Evolutionary conservation across 2,329 filamentous ascomycete genomes (phyloP).

Genomic region (Penicillium brasilianum): DNA sequence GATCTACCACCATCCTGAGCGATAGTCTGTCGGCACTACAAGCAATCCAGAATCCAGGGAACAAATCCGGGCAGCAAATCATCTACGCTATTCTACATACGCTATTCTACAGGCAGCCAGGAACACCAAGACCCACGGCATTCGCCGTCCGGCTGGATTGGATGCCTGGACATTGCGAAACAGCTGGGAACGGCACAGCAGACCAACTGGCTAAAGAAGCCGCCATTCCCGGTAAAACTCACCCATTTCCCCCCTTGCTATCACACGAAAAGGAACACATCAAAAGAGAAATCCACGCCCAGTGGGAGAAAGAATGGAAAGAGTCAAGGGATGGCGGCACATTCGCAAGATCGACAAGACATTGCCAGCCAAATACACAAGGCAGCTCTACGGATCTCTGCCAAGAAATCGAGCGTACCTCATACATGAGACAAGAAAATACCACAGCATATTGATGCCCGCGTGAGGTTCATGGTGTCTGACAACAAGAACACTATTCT

Average conservation of each 20-base stretch:
- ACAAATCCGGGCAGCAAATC: conserved; percentile 29
- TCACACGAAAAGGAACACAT: background rate
- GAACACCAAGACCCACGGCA: conserved; percentile 13
- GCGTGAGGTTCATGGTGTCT: no score
- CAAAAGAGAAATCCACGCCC: background rate
- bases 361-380: no score
- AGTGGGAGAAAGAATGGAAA: conserved; percentile 10
- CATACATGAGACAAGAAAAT: no score
- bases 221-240: background rate
- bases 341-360: no score
- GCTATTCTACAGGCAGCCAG: conserved; percentile 20
- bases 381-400: no score
- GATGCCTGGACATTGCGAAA: conserved; percentile 16
- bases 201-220: no score
- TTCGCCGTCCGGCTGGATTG: conserved; percentile 20
- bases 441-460: no score
- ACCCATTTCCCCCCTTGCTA: background rate
- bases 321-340: no score
- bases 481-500: no score
- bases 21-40: background rate
- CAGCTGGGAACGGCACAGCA: background rate
- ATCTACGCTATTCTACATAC: conserved; percentile 27
- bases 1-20: background rate
- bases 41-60: conserved; percentile 23
- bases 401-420: no score